Conservation (phyloP, 1,284 basidiomycete genomes). For the Papiliotrema terrestris region DNA sequence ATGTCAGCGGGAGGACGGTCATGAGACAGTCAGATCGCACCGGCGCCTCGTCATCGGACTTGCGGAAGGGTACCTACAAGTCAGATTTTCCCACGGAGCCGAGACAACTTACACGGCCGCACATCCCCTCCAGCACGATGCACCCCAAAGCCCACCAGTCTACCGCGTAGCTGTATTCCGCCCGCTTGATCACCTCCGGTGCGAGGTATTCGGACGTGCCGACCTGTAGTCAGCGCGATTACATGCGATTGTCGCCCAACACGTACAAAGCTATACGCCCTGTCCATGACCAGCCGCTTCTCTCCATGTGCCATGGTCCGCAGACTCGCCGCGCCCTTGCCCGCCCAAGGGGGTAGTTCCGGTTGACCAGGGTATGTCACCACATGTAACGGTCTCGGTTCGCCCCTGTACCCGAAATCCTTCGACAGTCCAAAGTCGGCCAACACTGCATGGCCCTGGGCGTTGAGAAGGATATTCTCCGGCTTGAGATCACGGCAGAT, state of each 20-base stretch:
- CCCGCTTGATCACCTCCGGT: slow-evolving; percentile 86
- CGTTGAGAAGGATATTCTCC: slow-evolving; percentile 90
- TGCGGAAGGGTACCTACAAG: slow-evolving; percentile 68
- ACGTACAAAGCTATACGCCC: slow-evolving; percentile 31
- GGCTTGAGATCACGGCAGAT: slow-evolving; percentile 52
- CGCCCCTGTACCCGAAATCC: slow-evolving; percentile 39
- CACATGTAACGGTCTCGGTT: slow-evolving; percentile 33
- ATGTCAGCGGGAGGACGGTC: not conserved
- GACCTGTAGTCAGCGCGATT: slow-evolving; percentile 18
- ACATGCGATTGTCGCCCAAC: not conserved
- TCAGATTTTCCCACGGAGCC: not conserved
- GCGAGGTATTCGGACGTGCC: slow-evolving; percentile 87
- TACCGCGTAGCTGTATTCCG: slow-evolving; percentile 88
- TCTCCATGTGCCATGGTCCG: slow-evolving; percentile 12
- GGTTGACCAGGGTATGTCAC: slow-evolving; percentile 20
- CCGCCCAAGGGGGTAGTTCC: slow-evolving; percentile 29
- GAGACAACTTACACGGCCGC: slow-evolving; percentile 34
- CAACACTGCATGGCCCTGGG: slow-evolving; percentile 88
- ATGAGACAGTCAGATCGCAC: slow-evolving; percentile 4
- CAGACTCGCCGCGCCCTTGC: slow-evolving; percentile 23
- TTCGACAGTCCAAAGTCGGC: slow-evolving; percentile 78
- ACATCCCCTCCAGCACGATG: slow-evolving; percentile 86
- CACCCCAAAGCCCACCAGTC: slow-evolving; percentile 99
- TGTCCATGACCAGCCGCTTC: slow-evolving; percentile 21
- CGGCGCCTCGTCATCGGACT: slow-evolving; percentile 22